phyloP scores from a whole-genome alignment of 495 filamentous ascomycete genomes.

The Tuber brumale region DNA sequence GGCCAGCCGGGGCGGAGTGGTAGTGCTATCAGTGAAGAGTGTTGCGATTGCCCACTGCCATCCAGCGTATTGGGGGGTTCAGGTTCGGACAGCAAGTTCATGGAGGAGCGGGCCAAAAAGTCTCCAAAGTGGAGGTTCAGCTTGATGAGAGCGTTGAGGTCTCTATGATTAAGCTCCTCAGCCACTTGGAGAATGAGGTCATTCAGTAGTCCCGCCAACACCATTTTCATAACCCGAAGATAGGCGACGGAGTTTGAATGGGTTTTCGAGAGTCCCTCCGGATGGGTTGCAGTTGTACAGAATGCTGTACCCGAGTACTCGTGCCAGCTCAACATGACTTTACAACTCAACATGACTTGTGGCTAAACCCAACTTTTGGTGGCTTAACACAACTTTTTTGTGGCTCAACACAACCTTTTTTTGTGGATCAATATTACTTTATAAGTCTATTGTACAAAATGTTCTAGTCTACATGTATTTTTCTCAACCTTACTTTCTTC shows the following conservation, averaged over 20 bases:
- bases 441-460: too few relatives aligned
- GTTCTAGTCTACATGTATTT: too few relatives aligned
- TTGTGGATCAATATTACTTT: too few relatives aligned
- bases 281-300: background rate
- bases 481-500: too few relatives aligned
- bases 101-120: conserved; percentile 26
- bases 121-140: conserved; percentile 19
- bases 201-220: conserved; percentile 16
- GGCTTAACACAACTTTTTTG: too few relatives aligned
- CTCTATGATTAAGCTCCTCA: conserved; percentile 15
- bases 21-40: background rate
- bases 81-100: conserved; percentile 2
- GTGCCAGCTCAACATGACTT: too few relatives aligned
- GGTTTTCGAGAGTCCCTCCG: background rate
- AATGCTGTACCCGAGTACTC: too few relatives aligned
- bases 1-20: conserved; percentile 7
- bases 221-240: background rate
- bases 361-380: too few relatives aligned
- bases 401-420: too few relatives aligned
- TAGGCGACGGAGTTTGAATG: background rate
- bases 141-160: conserved; percentile 22
- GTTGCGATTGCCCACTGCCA: background rate
- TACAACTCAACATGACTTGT: too few relatives aligned
- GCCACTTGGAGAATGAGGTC: conserved; percentile 31
- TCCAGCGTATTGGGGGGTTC: background rate